Evolutionary conservation across 2,329 filamentous ascomycete genomes (phyloP).

Genomic region (Cytospora leucostoma): DNA sequence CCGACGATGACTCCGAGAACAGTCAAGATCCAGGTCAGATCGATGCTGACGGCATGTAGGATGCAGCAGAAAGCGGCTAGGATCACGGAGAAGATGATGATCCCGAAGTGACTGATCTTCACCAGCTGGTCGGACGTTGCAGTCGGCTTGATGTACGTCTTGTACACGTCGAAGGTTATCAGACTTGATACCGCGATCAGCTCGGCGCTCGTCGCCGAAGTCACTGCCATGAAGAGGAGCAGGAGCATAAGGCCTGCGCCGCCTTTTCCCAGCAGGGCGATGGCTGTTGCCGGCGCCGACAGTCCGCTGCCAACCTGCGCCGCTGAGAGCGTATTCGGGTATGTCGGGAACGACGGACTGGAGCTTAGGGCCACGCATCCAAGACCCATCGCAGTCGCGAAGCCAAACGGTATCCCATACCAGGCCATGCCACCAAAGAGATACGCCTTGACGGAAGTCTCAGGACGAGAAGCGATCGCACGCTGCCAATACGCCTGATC

Average conservation of each 20-base stretch:
- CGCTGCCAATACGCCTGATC: constrained; percentile 49
- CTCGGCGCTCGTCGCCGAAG: constrained; percentile 45
- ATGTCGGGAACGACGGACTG: constrained; percentile 35
- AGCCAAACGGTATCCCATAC: constrained; percentile 42
- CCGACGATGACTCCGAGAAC: constrained; percentile 44
- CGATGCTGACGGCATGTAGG: constrained; percentile 40
- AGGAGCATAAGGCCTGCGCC: constrained; percentile 41
- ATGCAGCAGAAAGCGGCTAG: constrained; percentile 40
- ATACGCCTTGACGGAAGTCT: constrained; percentile 45
- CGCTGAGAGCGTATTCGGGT: constrained; percentile 35
- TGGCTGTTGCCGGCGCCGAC: constrained; percentile 36
- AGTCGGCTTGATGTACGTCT: constrained; percentile 40
- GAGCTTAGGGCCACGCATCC: constrained; percentile 37
- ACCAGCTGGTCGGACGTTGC: constrained; percentile 38
- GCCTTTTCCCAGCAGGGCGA: constrained; percentile 41
- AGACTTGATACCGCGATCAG: constrained; percentile 44
- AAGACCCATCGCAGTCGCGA: constrained; percentile 40
- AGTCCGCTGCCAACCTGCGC: constrained; percentile 38
- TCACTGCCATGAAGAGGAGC: constrained; percentile 51
- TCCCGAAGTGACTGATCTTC: constrained; percentile 38
- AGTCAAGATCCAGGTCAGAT: constrained; percentile 43
- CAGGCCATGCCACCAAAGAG: constrained; percentile 44
- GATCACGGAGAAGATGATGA: constrained; percentile 38
- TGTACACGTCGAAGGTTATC: constrained; percentile 44
- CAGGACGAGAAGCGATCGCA: constrained; percentile 44